phyloP scores from a whole-genome alignment of 495 filamentous ascomycete species.

The Talaromyces nanjingensis region DNA sequence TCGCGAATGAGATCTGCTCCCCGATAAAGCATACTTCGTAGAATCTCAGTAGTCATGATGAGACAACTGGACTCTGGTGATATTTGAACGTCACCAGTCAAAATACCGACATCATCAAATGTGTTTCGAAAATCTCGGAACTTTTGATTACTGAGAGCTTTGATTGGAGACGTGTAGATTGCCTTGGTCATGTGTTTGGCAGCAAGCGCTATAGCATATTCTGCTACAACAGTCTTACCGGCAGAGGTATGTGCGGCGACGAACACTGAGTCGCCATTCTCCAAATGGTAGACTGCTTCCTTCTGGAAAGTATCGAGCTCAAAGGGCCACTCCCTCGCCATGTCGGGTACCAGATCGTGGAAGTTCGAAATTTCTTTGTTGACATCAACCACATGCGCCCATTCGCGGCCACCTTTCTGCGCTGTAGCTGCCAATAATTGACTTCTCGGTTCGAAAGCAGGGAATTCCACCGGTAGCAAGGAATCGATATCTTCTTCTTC shows the following conservation, averaged over 20 bases:
- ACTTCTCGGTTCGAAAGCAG: conserved; percentile 79
- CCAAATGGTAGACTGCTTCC: conserved; percentile 94
- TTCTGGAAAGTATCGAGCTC: conserved; percentile 98
- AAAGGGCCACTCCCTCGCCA: conserved; percentile 94
- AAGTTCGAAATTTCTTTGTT: conserved; percentile 89
- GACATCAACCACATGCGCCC: conserved; percentile 97
- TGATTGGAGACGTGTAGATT: conserved; percentile 98
- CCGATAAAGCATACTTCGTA: conserved; percentile 96
- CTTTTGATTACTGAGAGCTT: conserved; percentile 97
- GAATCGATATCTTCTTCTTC: conserved; percentile 85
- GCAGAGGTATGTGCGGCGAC: conserved; percentile 98
- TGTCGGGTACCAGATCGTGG: conserved; percentile 83
- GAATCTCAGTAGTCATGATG: conserved; percentile 98
- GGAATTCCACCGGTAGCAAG: conserved; percentile 87
- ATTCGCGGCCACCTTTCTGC: conserved; percentile 73
- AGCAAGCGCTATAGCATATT: conserved; percentile 94
- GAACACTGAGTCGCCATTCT: conserved; percentile 94
- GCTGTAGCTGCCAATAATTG: conserved; percentile 63
- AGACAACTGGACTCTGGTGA: conserved; percentile 95
- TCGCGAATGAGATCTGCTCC: conserved; percentile 94
- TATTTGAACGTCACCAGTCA: conserved; percentile 97
- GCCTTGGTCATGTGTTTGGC: conserved; percentile 98
- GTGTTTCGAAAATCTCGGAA: conserved; percentile 85
- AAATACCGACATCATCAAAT: conserved; percentile 93
- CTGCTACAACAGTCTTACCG: conserved; percentile 95